Percentiles rank a stretch among this genome's conserved stretches.
These are phyloP conservation scores for Calonectria multiphialidica DNA, from an alignment of 2,329 filamentous ascomycete genomes.

Conservation along the genomic window DNA sequence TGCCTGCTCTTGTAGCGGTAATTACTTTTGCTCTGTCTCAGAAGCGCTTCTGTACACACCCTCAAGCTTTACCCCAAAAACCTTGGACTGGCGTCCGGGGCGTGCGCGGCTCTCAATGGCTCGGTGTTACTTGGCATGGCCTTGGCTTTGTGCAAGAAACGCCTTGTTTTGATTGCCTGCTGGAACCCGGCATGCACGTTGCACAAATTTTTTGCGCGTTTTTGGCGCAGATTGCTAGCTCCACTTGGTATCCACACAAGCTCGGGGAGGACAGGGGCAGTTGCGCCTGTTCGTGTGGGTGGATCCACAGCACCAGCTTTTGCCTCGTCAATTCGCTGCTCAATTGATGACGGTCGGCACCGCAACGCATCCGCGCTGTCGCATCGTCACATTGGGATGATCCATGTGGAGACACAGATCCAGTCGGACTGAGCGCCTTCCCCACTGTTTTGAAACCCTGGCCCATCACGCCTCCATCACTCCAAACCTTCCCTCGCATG, in stretches of 20 bases:
- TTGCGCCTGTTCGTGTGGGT: slow-evolving; percentile 28
- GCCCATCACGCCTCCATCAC: slow-evolving; percentile 19
- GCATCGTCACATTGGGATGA: slow-evolving; percentile 17
- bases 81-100: neutral
- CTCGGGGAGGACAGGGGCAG: slow-evolving; percentile 32
- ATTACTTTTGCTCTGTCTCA: neutral
- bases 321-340: slow-evolving; percentile 11
- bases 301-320: slow-evolving; percentile 43
- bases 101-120: slow-evolving; percentile 20
- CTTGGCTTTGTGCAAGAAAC: slow-evolving; percentile 1
- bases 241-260: slow-evolving; percentile 48
- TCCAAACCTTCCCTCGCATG: neutral
- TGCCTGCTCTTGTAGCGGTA: neutral
- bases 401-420: slow-evolving; percentile 41
- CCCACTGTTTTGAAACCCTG: slow-evolving; percentile 36
- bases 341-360: slow-evolving; percentile 27
- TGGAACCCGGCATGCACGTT: slow-evolving; percentile 24
- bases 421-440: slow-evolving; percentile 33
- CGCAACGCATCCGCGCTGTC: slow-evolving; percentile 20
- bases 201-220: slow-evolving; percentile 38
- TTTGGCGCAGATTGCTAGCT: slow-evolving; percentile 47
- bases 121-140: slow-evolving; percentile 9
- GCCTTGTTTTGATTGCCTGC: slow-evolving; percentile 31
- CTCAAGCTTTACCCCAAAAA: neutral
- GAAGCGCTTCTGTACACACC: neutral